Evolutionary conservation across 1,284 basidiomycete genomes (phyloP).

Genomic region (Coniophora puteana): DNA sequence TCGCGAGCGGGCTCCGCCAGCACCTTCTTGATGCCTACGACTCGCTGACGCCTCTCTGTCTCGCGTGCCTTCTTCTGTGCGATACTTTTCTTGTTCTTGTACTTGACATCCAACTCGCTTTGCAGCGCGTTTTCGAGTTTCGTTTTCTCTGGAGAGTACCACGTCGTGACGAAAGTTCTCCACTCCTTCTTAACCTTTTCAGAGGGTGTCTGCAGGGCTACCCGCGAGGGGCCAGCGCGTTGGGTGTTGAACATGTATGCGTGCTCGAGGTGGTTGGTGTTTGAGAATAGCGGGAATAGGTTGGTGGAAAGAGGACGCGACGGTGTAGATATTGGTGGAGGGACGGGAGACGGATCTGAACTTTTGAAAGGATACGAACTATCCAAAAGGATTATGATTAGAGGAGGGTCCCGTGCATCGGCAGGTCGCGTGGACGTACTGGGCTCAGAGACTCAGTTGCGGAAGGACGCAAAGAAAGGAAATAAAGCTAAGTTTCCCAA

Average conservation of each 20-base stretch:
- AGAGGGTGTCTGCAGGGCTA: neutral
- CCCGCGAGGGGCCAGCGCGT: too few species aligned
- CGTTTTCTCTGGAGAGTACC: constrained; percentile 1
- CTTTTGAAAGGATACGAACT: constrained; percentile 3
- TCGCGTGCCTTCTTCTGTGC: neutral
- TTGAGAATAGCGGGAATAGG: too few species aligned
- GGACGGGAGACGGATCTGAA: constrained; percentile 3
- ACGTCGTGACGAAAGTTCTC: constrained; percentile 20
- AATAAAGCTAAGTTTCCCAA: constrained; percentile 15
- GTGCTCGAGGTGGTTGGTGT: too few species aligned
- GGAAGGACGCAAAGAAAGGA: too few species aligned
- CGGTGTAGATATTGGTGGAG: too few species aligned
- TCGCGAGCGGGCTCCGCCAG: neutral
- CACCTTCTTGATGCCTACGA: neutral
- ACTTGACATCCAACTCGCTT: neutral
- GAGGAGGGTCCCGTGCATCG: constrained; percentile 20
- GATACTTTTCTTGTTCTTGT: neutral
- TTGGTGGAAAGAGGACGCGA: too few species aligned
- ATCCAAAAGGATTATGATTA: constrained; percentile 12
- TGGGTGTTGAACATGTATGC: too few species aligned
- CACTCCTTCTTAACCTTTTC: constrained; percentile 16
- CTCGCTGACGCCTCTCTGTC: neutral
- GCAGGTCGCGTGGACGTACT: constrained; percentile 24
- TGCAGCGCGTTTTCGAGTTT: neutral
- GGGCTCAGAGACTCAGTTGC: too few species aligned